A percentile compares a stretch with the other conserved stretches of the same genome.
phyloP scores from a whole-genome alignment of 257 asterid genomes.

The Ophiorrhiza pumila region DNA sequence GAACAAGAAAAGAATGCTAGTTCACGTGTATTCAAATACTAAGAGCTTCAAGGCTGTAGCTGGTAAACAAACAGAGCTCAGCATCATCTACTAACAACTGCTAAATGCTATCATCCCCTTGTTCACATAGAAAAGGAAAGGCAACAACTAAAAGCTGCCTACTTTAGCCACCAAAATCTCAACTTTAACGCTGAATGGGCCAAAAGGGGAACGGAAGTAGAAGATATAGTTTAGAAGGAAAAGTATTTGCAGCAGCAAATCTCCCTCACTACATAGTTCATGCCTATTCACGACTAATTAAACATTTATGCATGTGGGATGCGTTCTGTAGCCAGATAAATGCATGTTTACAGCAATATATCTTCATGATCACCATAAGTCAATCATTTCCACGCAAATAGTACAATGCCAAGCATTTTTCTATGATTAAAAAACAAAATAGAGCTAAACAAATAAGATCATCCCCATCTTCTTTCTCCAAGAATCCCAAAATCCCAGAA shows the following conservation, averaged over 20 bases:
- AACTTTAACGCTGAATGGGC: background rate
- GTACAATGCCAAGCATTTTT: background rate
- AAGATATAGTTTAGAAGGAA: background rate
- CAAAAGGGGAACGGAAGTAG: background rate
- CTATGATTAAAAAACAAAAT: no score
- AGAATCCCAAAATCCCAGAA: background rate
- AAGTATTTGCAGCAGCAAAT: constrained; percentile 2
- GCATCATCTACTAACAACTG: background rate
- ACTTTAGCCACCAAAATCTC: background rate
- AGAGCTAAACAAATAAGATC: background rate
- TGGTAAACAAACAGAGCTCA: background rate
- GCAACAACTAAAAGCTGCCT: background rate
- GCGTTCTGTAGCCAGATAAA: background rate
- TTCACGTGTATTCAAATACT: background rate
- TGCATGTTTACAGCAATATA: background rate
- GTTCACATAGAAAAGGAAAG: background rate
- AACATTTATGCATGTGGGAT: background rate
- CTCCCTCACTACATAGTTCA: background rate
- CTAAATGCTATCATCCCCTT: no score
- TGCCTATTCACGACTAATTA: background rate
- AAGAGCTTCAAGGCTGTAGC: background rate
- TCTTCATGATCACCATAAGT: background rate
- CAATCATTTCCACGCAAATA: background rate
- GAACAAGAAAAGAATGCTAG: background rate
- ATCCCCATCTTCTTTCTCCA: background rate